Percentiles rank a stretch among this genome's conserved stretches.
phyloP scores from a whole-genome alignment of 1,284 basidiomycete species.

The Boletus semigastroideus region DNA sequence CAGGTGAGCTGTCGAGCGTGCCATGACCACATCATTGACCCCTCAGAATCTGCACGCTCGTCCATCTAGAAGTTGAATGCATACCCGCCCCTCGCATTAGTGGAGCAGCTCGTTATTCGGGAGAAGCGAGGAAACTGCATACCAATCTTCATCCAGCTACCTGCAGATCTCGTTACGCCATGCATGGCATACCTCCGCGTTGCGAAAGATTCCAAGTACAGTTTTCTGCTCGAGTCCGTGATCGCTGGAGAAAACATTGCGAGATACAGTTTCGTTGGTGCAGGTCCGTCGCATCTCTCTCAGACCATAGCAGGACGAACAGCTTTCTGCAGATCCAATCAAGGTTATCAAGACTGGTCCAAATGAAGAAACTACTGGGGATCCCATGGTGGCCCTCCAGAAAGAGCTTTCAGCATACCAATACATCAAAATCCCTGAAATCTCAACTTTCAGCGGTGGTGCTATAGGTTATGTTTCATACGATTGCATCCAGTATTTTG shows the following conservation, averaged over 20 bases:
- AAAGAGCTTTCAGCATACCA: conserved; percentile 85
- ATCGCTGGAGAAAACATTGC: conserved; percentile 89
- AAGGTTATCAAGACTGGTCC: conserved; percentile 91
- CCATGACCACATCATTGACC: not conserved
- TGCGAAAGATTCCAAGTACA: conserved; percentile 89
- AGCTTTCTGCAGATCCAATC: conserved; percentile 71
- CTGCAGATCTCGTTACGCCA: conserved; percentile 95
- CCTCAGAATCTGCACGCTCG: not conserved
- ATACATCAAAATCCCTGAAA: conserved; percentile 88
- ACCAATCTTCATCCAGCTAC: conserved; percentile 89
- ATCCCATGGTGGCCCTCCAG: conserved; percentile 86
- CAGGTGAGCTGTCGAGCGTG: conserved; percentile 41
- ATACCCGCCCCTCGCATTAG: conserved; percentile 62
- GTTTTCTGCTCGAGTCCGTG: conserved; percentile 92
- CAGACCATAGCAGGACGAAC: not conserved
- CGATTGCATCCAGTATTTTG: conserved; percentile 96
- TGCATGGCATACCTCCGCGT: conserved; percentile 96
- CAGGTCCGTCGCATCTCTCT: conserved; percentile 58
- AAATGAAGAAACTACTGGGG: conserved; percentile 79
- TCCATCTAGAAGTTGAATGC: conserved; percentile 58
- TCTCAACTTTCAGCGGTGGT: conserved; percentile 95
- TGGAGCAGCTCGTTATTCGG: conserved; percentile 72
- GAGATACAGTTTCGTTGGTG: conserved; percentile 94
- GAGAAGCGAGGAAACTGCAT: conserved; percentile 88
- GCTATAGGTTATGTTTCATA: conserved; percentile 98